Percentiles rank a stretch among this genome's conserved stretches.
Evolutionary conservation across 176 grass and related monocot species (phyloP).

Genomic region (Miscanthus lutarioriparius): DNA sequence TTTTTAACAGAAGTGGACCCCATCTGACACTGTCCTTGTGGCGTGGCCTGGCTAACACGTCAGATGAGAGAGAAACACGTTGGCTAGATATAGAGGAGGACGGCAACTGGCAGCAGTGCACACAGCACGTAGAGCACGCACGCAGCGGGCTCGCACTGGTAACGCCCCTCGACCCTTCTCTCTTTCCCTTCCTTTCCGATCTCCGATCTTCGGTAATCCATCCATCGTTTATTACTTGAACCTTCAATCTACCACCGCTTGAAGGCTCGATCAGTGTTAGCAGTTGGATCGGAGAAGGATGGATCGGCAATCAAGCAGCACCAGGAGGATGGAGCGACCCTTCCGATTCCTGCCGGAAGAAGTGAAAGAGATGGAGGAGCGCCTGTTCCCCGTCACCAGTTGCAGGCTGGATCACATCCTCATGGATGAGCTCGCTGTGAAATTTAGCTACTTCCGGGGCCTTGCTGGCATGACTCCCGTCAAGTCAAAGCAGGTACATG

Average conservation of each 20-base stretch:
- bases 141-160: not conserved
- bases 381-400: not conserved
- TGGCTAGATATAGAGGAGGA: not conserved
- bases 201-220: not conserved
- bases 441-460: not conserved
- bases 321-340: not conserved
- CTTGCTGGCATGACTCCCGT: not conserved
- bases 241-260: not conserved
- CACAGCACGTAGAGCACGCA: not conserved
- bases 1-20: not conserved
- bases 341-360: not conserved
- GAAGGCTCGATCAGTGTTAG: not conserved
- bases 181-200: not conserved
- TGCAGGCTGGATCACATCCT: not conserved
- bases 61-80: not conserved
- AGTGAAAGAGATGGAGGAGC: not conserved
- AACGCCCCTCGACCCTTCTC: not conserved
- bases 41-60: not conserved
- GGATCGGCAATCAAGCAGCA: not conserved
- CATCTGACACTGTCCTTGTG: not conserved
- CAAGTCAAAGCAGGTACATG: not conserved
- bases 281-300: not conserved
- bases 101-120: not conserved
- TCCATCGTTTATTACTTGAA: not conserved
- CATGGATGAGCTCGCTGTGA: not conserved